phyloP scores from a whole-genome alignment of 208 protist species.

The Polymyxa betae region DNA sequence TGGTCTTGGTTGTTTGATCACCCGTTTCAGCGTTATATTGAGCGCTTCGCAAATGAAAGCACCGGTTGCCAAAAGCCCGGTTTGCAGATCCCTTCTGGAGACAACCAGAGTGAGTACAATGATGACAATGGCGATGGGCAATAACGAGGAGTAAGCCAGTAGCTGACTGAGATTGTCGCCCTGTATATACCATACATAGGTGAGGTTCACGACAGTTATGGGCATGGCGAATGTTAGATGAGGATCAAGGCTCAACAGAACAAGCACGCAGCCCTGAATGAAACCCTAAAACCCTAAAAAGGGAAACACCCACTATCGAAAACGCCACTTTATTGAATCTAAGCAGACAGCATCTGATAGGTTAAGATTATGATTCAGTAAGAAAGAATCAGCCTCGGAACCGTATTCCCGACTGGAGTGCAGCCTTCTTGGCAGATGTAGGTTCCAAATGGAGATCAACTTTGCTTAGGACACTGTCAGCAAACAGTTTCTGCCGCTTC shows the following conservation, averaged over 20 bases:
- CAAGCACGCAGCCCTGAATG: too few species aligned
- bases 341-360: too few species aligned
- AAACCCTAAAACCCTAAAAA: too few species aligned
- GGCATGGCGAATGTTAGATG: background rate
- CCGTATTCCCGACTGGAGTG: too few species aligned
- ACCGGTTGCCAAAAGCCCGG: background rate
- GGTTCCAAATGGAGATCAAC: background rate
- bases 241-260: too few species aligned
- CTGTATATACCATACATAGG: slow-evolving; percentile 18
- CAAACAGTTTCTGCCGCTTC: slow-evolving; percentile 16
- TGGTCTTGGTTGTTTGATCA: slow-evolving; percentile 28
- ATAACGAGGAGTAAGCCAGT: slow-evolving; percentile 45
- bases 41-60: background rate
- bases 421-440: background rate
- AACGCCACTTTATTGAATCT: too few species aligned
- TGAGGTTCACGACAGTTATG: background rate
- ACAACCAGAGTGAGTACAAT: background rate
- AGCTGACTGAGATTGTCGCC: background rate
- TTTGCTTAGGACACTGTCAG: background rate
- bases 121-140: slow-evolving; percentile 5
- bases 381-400: too few species aligned
- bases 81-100: slow-evolving; percentile 35
- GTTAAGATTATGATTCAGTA: too few species aligned
- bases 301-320: too few species aligned
- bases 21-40: background rate